Evolutionary conservation across 768 basidiomycete species (phyloP).

Genomic region (Pseudohyphozyma bogoriensis): DNA sequence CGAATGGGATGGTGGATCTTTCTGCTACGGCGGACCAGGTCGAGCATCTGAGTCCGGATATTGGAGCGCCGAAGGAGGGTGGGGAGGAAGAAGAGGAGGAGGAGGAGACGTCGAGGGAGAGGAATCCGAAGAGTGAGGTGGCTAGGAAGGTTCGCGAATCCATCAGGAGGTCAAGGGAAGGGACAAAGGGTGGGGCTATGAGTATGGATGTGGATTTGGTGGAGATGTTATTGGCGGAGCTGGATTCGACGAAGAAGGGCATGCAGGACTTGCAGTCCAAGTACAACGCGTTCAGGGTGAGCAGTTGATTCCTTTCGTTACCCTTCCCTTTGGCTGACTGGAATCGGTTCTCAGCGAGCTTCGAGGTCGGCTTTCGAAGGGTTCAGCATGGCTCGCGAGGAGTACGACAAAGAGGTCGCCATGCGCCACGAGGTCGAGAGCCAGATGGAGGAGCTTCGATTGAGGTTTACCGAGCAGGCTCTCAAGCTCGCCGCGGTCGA

Average conservation of each 20-base stretch:
- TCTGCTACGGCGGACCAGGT: neutral
- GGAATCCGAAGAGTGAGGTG: slow-evolving; percentile 9
- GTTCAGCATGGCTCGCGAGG: slow-evolving; percentile 79
- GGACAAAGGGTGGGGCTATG: slow-evolving; percentile 36
- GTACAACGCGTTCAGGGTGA: slow-evolving; percentile 79
- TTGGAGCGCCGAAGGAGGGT: neutral
- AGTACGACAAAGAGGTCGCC: slow-evolving; percentile 84
- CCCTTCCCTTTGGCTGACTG: neutral
- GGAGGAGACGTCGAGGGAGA: slow-evolving; percentile 1
- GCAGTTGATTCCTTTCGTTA: slow-evolving; percentile 30
- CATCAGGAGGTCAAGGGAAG: slow-evolving; percentile 46
- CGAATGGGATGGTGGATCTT: neutral
- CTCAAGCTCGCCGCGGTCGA: slow-evolving; percentile 74
- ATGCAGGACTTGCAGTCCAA: slow-evolving; percentile 57
- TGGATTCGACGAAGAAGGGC: slow-evolving; percentile 57
- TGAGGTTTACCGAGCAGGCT: slow-evolving; percentile 80
- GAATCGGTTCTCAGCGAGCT: slow-evolving; percentile 51
- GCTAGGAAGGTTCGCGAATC: slow-evolving; percentile 44
- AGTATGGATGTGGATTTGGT: slow-evolving; percentile 64
- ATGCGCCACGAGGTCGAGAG: slow-evolving; percentile 82
- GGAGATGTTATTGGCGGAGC: slow-evolving; percentile 54
- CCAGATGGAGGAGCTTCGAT: slow-evolving; percentile 73
- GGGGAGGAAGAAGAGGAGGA: neutral
- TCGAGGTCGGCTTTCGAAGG: slow-evolving; percentile 90
- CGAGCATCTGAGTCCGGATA: neutral